A percentile compares a stretch with the other conserved stretches of the same genome.
phyloP scores from a whole-genome alignment of 306 rosid genomes.

The Luffa acutangula region DNA sequence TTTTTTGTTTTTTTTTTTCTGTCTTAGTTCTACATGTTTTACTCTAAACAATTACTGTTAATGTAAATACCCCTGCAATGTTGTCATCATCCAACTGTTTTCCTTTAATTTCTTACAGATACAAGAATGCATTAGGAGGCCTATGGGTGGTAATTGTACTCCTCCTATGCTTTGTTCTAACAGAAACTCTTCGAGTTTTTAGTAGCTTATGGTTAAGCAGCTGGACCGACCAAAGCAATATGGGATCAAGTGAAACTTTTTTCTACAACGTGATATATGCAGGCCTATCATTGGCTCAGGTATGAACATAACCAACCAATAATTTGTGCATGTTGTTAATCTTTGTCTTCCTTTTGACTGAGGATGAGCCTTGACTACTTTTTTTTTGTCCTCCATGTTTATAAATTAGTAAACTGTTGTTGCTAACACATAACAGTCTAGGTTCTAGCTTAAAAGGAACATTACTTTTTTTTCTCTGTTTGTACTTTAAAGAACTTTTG shows the following conservation, averaged over 20 bases:
- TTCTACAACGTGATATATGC: slow-evolving; percentile 70
- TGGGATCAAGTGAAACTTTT: slow-evolving; percentile 28
- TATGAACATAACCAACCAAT: slow-evolving; percentile 14
- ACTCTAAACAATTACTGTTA: neutral
- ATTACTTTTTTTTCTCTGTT: neutral
- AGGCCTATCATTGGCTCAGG: slow-evolving; percentile 72
- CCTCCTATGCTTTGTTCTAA: slow-evolving; percentile 48
- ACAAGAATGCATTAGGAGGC: slow-evolving; percentile 78
- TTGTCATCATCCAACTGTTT: neutral
- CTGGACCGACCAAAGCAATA: slow-evolving; percentile 59
- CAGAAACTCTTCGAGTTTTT: slow-evolving; percentile 70
- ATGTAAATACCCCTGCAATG: neutral
- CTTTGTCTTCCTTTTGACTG: neutral
- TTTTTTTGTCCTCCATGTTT: slow-evolving; percentile 12
- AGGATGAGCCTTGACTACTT: neutral
- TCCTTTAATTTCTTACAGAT: slow-evolving; percentile 28
- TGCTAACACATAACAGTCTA: slow-evolving; percentile 17
- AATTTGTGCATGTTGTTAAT: slow-evolving; percentile 2
- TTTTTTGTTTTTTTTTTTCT: too few species aligned
- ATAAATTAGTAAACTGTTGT: slow-evolving; percentile 34
- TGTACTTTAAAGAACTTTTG: slow-evolving; percentile 25
- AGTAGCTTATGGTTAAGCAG: slow-evolving; percentile 91
- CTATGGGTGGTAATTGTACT: slow-evolving; percentile 64
- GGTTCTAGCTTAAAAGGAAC: neutral
- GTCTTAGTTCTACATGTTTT: neutral